Conservation (phyloP, 192 early-diverging fungal genomes). For the Entomortierella lignicola region DNA sequence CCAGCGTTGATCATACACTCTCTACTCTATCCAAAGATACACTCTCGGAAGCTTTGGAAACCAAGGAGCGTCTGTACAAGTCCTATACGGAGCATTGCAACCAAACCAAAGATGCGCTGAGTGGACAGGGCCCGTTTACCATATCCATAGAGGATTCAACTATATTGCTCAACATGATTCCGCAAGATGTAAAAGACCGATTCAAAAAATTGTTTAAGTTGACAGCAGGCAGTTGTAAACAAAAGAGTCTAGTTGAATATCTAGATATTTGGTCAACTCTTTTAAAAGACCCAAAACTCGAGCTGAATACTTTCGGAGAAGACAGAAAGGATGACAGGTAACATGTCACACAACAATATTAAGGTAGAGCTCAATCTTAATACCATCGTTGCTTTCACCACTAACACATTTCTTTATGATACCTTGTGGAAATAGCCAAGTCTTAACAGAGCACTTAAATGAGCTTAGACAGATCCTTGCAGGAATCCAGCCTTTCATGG, state of each 20-base stretch:
- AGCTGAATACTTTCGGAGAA: not conserved
- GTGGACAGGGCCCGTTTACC: not conserved
- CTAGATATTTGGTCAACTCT: slow-evolving; percentile 3
- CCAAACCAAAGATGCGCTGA: not conserved
- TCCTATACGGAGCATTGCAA: not conserved
- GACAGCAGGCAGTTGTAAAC: slow-evolving; percentile 33
- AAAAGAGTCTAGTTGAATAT: slow-evolving; percentile 41
- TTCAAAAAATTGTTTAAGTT: slow-evolving; percentile 32
- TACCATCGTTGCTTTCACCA: not conserved
- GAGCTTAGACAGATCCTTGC: slow-evolving; percentile 10
- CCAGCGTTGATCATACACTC: not conserved
- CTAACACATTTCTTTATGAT: not conserved
- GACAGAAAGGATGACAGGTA: slow-evolving; percentile 1
- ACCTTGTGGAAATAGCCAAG: not conserved
- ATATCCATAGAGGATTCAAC: slow-evolving; percentile 13
- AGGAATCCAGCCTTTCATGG: slow-evolving; percentile 12
- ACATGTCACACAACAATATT: not conserved
- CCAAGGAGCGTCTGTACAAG: not conserved
- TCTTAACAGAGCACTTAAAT: slow-evolving; percentile 17
- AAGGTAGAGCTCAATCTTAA: not conserved
- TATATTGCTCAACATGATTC: not conserved
- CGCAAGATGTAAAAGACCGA: not conserved
- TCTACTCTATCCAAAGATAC: not conserved
- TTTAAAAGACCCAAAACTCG: not conserved
- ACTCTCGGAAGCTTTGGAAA: not conserved